A percentile compares a stretch with the other conserved stretches of the same genome.
phyloP scores from a whole-genome alignment of 768 basidiomycete species.

The Termitomyces sp. region DNA sequence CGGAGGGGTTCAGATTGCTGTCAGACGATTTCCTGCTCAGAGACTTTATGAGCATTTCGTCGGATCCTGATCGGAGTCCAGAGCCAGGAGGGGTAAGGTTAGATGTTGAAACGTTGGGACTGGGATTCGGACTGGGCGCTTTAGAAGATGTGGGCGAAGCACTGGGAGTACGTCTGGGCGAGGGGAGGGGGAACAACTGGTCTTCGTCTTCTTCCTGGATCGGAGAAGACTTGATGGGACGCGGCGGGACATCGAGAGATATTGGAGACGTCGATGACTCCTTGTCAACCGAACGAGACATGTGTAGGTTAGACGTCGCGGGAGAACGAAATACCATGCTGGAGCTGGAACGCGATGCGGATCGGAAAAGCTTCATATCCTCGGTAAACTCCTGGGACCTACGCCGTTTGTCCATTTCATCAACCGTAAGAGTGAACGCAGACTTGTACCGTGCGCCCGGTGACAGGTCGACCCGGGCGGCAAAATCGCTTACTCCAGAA shows the following conservation, averaged over 20 bases:
- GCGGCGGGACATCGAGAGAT: conserved; percentile 12
- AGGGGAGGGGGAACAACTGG: conserved; percentile 56
- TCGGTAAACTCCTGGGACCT: conserved; percentile 36
- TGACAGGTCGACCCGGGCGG: conserved; percentile 14
- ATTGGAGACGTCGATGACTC: conserved; percentile 4
- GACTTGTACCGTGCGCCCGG: conserved; percentile 14
- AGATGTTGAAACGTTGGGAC: conserved; percentile 12
- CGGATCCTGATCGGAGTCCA: conserved; percentile 4
- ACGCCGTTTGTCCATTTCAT: conserved; percentile 61
- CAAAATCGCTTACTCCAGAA: conserved; percentile 19
- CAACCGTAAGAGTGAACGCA: conserved; percentile 46
- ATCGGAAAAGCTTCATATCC: conserved; percentile 13
- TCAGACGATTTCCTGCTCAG: conserved; percentile 13
- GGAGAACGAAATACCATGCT: conserved; percentile 13
- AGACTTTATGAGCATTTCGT: conserved; percentile 12
- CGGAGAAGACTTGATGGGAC: conserved; percentile 27
- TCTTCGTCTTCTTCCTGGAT: conserved; percentile 55
- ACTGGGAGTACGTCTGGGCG: conserved; percentile 52
- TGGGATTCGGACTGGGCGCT: conserved; percentile 15
- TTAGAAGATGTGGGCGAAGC: conserved; percentile 28
- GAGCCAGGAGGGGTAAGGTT: conserved; percentile 8
- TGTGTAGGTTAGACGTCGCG: conserved; percentile 6
- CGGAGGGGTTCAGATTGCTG: not conserved
- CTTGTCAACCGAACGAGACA: conserved; percentile 1
- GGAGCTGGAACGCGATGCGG: conserved; percentile 9